phyloP scores from a whole-genome alignment of 2,329 filamentous ascomycete species.

The Paracoccidioides brasiliensis region DNA sequence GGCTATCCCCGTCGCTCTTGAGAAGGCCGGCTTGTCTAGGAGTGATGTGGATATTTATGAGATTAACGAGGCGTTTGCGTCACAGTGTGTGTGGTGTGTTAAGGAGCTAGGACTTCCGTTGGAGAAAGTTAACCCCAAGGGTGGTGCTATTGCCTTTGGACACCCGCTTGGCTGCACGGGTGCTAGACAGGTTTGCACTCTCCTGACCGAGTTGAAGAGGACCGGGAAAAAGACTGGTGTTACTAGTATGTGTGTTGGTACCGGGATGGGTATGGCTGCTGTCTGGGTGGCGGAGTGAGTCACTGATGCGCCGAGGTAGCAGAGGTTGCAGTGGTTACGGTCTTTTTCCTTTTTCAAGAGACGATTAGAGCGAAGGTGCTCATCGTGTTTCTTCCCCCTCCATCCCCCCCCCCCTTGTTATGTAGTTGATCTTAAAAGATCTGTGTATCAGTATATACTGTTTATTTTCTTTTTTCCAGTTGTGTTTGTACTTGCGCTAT shows the following conservation, averaged over 20 bases:
- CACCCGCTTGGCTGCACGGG: slow-evolving; percentile 93
- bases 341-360: slow-evolving; percentile 6
- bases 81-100: slow-evolving; percentile 85
- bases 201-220: slow-evolving; percentile 79
- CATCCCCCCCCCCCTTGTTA: background rate
- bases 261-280: slow-evolving; percentile 95
- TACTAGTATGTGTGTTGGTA: slow-evolving; percentile 93
- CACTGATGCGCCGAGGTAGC: background rate
- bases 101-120: slow-evolving; percentile 71
- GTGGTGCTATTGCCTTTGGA: slow-evolving; percentile 88
- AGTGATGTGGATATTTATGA: slow-evolving; percentile 95
- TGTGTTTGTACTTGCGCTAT: background rate
- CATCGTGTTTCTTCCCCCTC: background rate
- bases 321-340: background rate
- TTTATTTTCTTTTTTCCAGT: background rate
- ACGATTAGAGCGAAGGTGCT: slow-evolving; percentile 2
- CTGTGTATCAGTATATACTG: background rate
- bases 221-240: slow-evolving; percentile 76
- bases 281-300: slow-evolving; percentile 86
- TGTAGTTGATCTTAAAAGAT: background rate
- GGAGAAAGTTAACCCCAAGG: slow-evolving; percentile 94
- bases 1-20: slow-evolving; percentile 82
- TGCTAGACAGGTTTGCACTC: slow-evolving; percentile 80
- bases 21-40: slow-evolving; percentile 72
- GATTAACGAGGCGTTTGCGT: slow-evolving; percentile 98